Evolutionary conservation across 106 monocot species (phyloP).

Genomic region (Ottelia alismoides): DNA sequence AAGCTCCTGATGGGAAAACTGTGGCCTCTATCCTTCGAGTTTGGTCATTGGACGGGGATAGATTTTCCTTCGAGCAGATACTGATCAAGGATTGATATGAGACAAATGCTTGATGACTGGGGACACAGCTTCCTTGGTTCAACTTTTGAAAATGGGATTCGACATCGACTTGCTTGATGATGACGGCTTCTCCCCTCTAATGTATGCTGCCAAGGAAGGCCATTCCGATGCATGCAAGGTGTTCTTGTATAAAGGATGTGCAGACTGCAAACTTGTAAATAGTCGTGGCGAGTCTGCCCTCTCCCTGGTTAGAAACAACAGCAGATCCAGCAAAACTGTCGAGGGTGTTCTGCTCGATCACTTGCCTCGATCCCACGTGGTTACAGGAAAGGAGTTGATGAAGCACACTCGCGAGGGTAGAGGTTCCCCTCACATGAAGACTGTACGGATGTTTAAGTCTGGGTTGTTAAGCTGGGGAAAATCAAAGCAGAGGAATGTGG

Average conservation of each 20-base stretch:
- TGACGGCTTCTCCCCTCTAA: conserved; percentile 48
- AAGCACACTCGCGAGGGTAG: conserved; percentile 43
- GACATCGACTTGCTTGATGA: conserved; percentile 26
- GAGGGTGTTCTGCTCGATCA: conserved; percentile 38
- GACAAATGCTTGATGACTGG: no score
- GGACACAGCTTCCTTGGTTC: conserved; percentile 25
- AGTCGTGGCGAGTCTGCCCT: conserved; percentile 40
- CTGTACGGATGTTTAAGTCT: conserved; percentile 32
- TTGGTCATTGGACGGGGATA: background rate
- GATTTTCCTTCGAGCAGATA: conserved; percentile 27
- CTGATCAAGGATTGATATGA: no score
- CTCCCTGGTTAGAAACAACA: conserved; percentile 25
- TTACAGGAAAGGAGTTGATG: conserved; percentile 27
- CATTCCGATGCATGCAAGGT: conserved; percentile 32
- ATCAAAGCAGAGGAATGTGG: conserved; percentile 40
- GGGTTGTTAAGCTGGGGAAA: conserved; percentile 52
- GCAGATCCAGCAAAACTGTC: conserved; percentile 17
- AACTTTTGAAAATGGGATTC: conserved; percentile 38
- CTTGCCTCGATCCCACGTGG: conserved; percentile 22
- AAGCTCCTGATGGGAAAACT: conserved; percentile 20
- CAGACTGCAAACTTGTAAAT: conserved; percentile 23
- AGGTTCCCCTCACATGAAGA: conserved; percentile 36
- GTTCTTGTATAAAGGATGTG: conserved; percentile 25
- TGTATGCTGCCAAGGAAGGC: conserved; percentile 44
- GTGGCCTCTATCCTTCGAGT: conserved; percentile 20